Conservation (phyloP, 257 asterid species). For the Leptodermis oblonga region DNA sequence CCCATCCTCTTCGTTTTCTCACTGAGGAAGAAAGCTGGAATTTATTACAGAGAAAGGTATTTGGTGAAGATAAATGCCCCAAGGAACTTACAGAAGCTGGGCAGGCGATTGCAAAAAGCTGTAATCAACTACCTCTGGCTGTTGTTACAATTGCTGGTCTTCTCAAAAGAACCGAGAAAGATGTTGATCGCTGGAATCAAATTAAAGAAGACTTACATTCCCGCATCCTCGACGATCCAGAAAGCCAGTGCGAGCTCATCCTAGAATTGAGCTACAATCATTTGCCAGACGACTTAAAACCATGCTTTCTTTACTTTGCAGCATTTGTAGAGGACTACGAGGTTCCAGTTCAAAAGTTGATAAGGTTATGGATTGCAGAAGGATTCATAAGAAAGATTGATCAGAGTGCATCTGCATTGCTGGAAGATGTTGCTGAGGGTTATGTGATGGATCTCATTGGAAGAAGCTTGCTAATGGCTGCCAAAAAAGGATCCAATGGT, state of each 20-base stretch:
- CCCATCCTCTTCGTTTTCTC: background rate
- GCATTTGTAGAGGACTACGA: conserved; percentile 1
- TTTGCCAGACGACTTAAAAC: conserved; percentile 10
- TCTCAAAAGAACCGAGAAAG: background rate
- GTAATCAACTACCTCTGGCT: conserved; percentile 14
- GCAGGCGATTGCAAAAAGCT: background rate
- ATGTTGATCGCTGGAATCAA: background rate
- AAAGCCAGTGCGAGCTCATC: background rate
- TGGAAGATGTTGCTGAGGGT: conserved; percentile 13
- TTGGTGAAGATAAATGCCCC: conserved; percentile 7
- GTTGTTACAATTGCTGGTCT: conserved; percentile 19
- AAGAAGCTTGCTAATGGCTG: conserved; percentile 13
- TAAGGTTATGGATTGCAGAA: conserved; percentile 13
- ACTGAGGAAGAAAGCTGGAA: conserved; percentile 18
- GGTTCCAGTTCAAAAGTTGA: conserved; percentile 2
- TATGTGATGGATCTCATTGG: conserved; percentile 11
- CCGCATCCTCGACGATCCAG: background rate
- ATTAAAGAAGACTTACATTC: background rate
- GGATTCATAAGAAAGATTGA: background rate
- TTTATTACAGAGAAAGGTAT: conserved; percentile 1
- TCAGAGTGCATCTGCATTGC: background rate
- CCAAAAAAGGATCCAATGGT: background rate
- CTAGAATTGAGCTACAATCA: conserved; percentile 15
- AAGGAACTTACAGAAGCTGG: background rate
- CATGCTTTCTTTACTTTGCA: conserved; percentile 20